These are phyloP conservation scores for Debaryomyces sp. DNA, from an alignment of 1,139 yeast species.

Conservation along the genomic window DNA sequence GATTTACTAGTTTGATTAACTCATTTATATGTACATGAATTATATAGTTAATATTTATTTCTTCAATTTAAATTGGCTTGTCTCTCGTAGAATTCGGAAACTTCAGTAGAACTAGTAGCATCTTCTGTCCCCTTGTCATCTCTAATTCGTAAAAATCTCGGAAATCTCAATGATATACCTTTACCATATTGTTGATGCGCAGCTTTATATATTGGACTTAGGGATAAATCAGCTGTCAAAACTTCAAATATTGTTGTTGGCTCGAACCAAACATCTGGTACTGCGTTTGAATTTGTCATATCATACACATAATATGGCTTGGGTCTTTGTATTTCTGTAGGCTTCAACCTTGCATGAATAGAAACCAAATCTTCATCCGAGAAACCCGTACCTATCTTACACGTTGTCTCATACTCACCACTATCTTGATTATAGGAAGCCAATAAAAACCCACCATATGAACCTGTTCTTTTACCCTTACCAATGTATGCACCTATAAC, in stretches of 20 bases:
- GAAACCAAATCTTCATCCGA: slow-evolving; percentile 77
- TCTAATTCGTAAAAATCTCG: slow-evolving; percentile 81
- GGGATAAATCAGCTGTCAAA: slow-evolving; percentile 88
- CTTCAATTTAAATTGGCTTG: slow-evolving; percentile 53
- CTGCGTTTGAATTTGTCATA: slow-evolving; percentile 58
- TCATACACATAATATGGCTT: slow-evolving; percentile 75
- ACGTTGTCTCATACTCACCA: slow-evolving; percentile 92
- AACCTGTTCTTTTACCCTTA: slow-evolving; percentile 90
- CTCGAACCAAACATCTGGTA: slow-evolving; percentile 96
- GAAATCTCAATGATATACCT: slow-evolving; percentile 90
- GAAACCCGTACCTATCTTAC: slow-evolving; percentile 98
- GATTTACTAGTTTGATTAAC: slow-evolving; percentile 3
- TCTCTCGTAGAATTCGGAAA: slow-evolving; percentile 81
- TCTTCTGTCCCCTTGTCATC: slow-evolving; percentile 90
- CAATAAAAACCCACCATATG: slow-evolving; percentile 89
- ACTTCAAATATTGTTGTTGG: slow-evolving; percentile 89
- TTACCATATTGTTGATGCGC: slow-evolving; percentile 77
- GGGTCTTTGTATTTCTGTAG: slow-evolving; percentile 69
- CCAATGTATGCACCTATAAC: slow-evolving; percentile 96
- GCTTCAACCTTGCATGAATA: slow-evolving; percentile 61
- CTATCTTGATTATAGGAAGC: slow-evolving; percentile 89
- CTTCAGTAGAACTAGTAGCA: slow-evolving; percentile 86
- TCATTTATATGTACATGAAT: slow-evolving; percentile 2
- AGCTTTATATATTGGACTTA: slow-evolving; percentile 91
- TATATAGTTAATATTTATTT: slow-evolving; percentile 1